These are phyloP conservation scores for Botryotinia convoluta DNA, from an alignment of 2,329 filamentous ascomycete genomes.

Conservation along the genomic window DNA sequence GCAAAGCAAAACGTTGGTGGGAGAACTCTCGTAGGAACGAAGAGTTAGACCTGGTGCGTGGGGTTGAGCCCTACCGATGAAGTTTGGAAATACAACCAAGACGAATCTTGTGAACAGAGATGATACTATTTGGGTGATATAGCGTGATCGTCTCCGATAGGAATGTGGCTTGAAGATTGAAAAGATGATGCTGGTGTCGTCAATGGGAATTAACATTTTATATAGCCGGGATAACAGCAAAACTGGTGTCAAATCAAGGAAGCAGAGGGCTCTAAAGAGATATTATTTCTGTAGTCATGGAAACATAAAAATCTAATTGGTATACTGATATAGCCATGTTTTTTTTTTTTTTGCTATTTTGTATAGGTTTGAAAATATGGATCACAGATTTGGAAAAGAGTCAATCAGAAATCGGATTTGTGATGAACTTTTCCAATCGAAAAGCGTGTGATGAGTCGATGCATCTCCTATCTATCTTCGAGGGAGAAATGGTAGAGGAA, in stretches of 20 bases:
- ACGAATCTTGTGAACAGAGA: no score
- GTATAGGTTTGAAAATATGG: fast-evolving
- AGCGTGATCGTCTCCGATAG: no score
- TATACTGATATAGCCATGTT: no score
- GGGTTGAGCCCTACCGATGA: no score
- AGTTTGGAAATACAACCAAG: no score
- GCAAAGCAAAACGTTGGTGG: no score
- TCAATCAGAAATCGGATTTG: fast-evolving
- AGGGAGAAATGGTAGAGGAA: not conserved
- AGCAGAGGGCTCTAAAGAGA: not conserved
- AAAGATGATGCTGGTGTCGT: no score
- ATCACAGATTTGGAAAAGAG: not conserved
- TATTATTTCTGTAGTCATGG: not conserved
- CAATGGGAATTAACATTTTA: no score
- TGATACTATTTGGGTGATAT: no score
- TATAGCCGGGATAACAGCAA: not conserved
- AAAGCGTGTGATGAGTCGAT: fast-evolving
- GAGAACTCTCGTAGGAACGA: no score
- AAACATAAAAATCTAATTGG: fast-evolving
- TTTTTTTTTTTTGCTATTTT: fast-evolving
- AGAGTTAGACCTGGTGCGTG: no score
- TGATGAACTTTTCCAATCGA: fast-evolving
- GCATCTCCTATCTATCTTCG: not conserved
- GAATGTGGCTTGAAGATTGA: no score
- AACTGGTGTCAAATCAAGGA: fast-evolving